Evolutionary conservation across 805 yeast genomes (phyloP).

Genomic region (Starmerella stigmatis): DNA sequence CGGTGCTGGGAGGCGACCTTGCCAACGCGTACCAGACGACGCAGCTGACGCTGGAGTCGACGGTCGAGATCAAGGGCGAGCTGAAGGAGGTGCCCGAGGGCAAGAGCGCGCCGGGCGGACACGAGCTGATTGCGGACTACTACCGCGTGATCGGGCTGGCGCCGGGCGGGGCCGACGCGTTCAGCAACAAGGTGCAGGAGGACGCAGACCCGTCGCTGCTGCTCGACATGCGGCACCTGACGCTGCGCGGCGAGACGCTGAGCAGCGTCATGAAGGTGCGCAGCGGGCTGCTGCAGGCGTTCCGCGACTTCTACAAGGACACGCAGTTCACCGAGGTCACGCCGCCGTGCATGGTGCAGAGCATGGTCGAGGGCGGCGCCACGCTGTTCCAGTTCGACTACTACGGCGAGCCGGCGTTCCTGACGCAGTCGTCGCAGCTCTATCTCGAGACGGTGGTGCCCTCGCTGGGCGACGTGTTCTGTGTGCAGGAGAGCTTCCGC

Average conservation of each 20-base stretch:
- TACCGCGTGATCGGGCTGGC: slow-evolving; percentile 86
- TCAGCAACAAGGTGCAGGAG: slow-evolving; percentile 90
- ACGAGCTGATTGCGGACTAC: slow-evolving; percentile 83
- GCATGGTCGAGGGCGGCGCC: slow-evolving; percentile 99
- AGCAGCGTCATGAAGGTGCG: slow-evolving; percentile 91
- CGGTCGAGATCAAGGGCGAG: slow-evolving; percentile 70
- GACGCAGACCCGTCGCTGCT: slow-evolving; percentile 85
- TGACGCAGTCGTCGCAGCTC: slow-evolving; percentile 94
- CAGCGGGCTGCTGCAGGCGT: slow-evolving; percentile 59
- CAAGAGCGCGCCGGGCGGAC: slow-evolving; percentile 94
- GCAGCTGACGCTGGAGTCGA: slow-evolving; percentile 79
- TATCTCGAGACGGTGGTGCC: slow-evolving; percentile 95
- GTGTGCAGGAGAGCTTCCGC: slow-evolving; percentile 96
- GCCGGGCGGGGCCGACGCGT: slow-evolving; percentile 90
- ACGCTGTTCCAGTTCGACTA: slow-evolving; percentile 86
- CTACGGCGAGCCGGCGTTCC: slow-evolving; percentile 92
- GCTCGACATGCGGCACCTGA: slow-evolving; percentile 88
- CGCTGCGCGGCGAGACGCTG: slow-evolving; percentile 92
- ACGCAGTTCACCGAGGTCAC: slow-evolving; percentile 81
- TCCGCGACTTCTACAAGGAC: slow-evolving; percentile 68
- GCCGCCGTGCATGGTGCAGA: slow-evolving; percentile 99
- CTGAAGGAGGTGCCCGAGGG: slow-evolving; percentile 86
- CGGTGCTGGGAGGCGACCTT: slow-evolving; percentile 79
- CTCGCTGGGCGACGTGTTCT: slow-evolving; percentile 91
- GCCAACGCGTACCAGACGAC: slow-evolving; percentile 82